A percentile compares a stretch with the other conserved stretches of the same genome.
phyloP scores from a whole-genome alignment of 2,329 filamentous ascomycete species.

The Trichoderma koningii region DNA sequence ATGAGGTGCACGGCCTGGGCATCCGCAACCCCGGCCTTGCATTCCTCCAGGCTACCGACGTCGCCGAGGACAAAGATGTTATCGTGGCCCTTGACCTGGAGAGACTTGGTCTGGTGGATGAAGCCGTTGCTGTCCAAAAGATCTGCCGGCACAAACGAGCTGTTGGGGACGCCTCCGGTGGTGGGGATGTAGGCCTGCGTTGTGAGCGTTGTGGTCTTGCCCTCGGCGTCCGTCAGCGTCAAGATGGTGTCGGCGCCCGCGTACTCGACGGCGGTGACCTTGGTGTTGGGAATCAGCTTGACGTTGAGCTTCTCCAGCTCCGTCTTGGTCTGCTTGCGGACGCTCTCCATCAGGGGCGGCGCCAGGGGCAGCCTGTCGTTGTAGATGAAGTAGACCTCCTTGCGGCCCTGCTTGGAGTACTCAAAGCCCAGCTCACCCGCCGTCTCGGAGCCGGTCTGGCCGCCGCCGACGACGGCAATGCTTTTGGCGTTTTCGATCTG shows the following conservation, averaged over 20 bases:
- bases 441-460: slow-evolving; percentile 53
- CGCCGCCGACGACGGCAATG: slow-evolving; percentile 56
- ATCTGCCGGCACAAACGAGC: slow-evolving; percentile 44
- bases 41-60: slow-evolving; percentile 44
- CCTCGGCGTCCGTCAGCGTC: slow-evolving; percentile 40
- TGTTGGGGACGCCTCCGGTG: slow-evolving; percentile 50
- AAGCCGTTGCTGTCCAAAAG: slow-evolving; percentile 42
- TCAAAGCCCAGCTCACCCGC: slow-evolving; percentile 54
- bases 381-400: slow-evolving; percentile 51
- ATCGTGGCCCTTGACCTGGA: slow-evolving; percentile 41
- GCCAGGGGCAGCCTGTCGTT: slow-evolving; percentile 44
- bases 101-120: slow-evolving; percentile 42
- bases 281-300: slow-evolving; percentile 45
- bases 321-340: slow-evolving; percentile 43
- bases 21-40: slow-evolving; percentile 39
- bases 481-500: slow-evolving; percentile 47
- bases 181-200: slow-evolving; percentile 52
- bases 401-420: slow-evolving; percentile 47
- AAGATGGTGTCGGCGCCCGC: slow-evolving; percentile 38
- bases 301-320: slow-evolving; percentile 50
- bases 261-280: slow-evolving; percentile 38
- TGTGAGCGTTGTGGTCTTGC: slow-evolving; percentile 42
- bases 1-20: slow-evolving; percentile 41
- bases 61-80: slow-evolving; percentile 52
- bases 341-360: slow-evolving; percentile 38